Evolutionary conservation across 768 basidiomycete genomes (phyloP).

Genomic region (Lyophyllum semitale): DNA sequence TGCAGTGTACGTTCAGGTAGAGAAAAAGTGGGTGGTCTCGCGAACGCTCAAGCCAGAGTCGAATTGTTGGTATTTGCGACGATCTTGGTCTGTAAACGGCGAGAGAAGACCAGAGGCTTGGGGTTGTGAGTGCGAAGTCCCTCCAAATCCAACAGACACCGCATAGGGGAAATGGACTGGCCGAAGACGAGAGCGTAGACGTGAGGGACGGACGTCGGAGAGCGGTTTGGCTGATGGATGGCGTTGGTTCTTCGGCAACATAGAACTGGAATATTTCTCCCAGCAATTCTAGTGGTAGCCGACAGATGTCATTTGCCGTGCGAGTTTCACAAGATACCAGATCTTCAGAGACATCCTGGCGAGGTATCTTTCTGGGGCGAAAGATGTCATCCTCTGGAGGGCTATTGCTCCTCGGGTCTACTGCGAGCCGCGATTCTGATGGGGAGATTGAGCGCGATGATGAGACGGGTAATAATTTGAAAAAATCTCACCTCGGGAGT

Average conservation of each 20-base stretch:
- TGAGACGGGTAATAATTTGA: not conserved
- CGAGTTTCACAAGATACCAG: not conserved
- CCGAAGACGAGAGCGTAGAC: constrained; percentile 2
- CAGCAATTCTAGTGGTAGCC: not conserved
- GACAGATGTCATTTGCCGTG: not conserved
- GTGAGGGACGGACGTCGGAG: not conserved
- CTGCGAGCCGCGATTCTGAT: no score
- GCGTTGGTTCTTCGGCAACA: not conserved
- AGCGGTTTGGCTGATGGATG: not conserved
- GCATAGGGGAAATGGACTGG: not conserved
- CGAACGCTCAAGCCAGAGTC: constrained; percentile 2
- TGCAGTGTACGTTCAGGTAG: no score
- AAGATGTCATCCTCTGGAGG: not conserved
- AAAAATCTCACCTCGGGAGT: not conserved
- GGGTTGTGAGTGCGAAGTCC: not conserved
- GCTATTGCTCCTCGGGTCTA: no score
- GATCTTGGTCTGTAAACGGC: constrained; percentile 7
- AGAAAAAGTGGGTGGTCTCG: not conserved
- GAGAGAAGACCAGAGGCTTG: constrained; percentile 7
- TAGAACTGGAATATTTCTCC: not conserved
- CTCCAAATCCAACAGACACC: constrained; percentile 4
- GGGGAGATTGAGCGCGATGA: not conserved
- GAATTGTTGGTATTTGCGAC: constrained; percentile 1
- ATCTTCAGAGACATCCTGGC: not conserved
- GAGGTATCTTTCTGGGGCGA: not conserved